These are phyloP conservation scores for Galium porrigens DNA, from an alignment of 305 asterid species.

Conservation along the genomic window DNA sequence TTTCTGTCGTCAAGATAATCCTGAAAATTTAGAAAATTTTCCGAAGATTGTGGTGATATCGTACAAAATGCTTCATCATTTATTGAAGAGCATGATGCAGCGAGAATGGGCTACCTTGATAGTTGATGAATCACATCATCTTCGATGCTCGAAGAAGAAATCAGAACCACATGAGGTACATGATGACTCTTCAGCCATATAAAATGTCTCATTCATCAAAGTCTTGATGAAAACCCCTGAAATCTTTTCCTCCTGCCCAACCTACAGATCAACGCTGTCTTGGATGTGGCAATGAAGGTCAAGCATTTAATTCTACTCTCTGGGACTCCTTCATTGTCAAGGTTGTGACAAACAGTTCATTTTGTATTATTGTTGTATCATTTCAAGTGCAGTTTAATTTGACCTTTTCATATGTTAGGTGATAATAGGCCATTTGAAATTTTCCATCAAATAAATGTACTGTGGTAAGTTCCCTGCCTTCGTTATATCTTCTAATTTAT, in stretches of 20 bases:
- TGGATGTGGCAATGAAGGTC: constrained; percentile 56
- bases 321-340: constrained; percentile 96
- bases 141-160: constrained; percentile 54
- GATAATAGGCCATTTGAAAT: constrained; percentile 90
- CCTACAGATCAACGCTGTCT: constrained; percentile 52
- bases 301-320: constrained; percentile 76
- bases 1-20: constrained; percentile 68
- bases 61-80: constrained; percentile 74
- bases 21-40: constrained; percentile 48
- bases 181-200: constrained; percentile 4
- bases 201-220: background rate
- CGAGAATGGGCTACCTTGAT: constrained; percentile 74
- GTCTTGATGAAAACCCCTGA: background rate
- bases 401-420: constrained; percentile 37
- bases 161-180: constrained; percentile 69
- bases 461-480: constrained; percentile 53
- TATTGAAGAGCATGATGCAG: constrained; percentile 54
- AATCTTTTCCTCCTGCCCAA: constrained; percentile 6
- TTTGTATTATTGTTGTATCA: background rate
- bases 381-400: constrained; percentile 23
- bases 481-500: constrained; percentile 10
- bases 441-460: constrained; percentile 79
- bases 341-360: constrained; percentile 32
- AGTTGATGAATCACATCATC: constrained; percentile 83
- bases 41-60: constrained; percentile 76